Percentiles rank a stretch among this genome's conserved stretches.
Conservation (phyloP, 306 rosid genomes). For the Trichosanthes truncata region DNA sequence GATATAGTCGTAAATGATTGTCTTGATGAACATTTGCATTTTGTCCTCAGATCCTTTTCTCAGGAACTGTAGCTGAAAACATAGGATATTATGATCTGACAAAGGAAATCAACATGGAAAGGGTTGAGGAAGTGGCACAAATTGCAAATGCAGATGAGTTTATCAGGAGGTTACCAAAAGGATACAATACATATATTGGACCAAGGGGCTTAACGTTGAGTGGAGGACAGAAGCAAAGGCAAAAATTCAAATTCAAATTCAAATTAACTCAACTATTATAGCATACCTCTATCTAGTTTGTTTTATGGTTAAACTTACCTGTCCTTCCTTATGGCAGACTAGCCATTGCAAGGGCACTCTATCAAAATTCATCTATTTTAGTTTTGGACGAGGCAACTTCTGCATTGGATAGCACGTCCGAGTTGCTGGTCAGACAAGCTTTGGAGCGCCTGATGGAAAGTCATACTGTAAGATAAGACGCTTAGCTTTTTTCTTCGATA, state of each 20-base stretch:
- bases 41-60: constrained; percentile 56
- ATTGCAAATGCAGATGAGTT: constrained; percentile 83
- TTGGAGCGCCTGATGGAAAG: constrained; percentile 65
- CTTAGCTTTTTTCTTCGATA: neutral
- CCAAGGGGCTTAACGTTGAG: constrained; percentile 82
- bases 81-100: constrained; percentile 73
- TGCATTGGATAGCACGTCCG: constrained; percentile 76
- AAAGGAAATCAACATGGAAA: constrained; percentile 60
- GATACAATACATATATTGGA: constrained; percentile 68
- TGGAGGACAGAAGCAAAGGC: constrained; percentile 96
- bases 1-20: neutral
- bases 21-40: neutral
- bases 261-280: constrained; percentile 6
- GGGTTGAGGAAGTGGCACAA: constrained; percentile 57
- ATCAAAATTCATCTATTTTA: constrained; percentile 62
- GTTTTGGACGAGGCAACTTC: constrained; percentile 92
- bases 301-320: neutral
- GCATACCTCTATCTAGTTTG: neutral
- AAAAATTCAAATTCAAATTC: constrained; percentile 11
- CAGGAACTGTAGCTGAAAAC: constrained; percentile 86
- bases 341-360: constrained; percentile 82
- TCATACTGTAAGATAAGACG: constrained; percentile 45
- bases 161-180: constrained; percentile 60
- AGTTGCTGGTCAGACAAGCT: constrained; percentile 66
- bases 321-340: constrained; percentile 38